Evolutionary conservation across 2,329 filamentous ascomycete genomes (phyloP), one percentile per base, ranked within the genome.

Genomic region (Cordyceps cicadae): DNA sequence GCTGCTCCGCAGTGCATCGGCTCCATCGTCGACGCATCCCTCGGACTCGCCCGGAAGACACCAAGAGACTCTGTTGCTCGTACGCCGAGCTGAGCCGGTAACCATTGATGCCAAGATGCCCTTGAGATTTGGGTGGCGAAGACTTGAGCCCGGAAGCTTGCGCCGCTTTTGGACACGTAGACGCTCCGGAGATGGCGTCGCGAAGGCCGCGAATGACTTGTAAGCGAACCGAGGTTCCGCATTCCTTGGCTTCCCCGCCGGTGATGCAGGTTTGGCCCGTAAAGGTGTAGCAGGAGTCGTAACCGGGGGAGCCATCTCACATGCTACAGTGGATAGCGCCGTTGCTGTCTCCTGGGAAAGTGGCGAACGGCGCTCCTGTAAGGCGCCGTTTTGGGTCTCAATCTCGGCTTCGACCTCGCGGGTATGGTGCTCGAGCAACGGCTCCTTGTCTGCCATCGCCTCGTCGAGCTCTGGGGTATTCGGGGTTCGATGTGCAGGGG

Each of bases 121-220:
- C 29, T 73, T 75, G 9, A 71, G 72, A 59, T 68, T 70, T 1
- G 71, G 68, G 5, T 71, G 67, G 24, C 65, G 68, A 19, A 65
- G 65, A 9, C 62, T 63, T 5, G 66, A 66, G 62, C 62, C 65
- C 45, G 62, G 67, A 21, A 65, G 66, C n/a, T 50, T 58, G 46
- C 43, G 55, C 17, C 59, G 64, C 7, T 45, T 59, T 63, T 61
- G 50, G 29, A 63, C 64, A 32, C 66, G 63, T 15, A 63, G 64
- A n/a, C 66, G 71, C 46, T 75, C 72, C 1, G 81, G 77, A 0
- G 80, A 81, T 0, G 79, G 76, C 0, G 78, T 78, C 66, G 80
- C 76, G 66, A 83, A 83, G 1, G 77, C 76, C 1, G 78, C 75
- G 66, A 84, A 83, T 0, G 80, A 76, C 63, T 79, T 81, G 65